These are phyloP conservation scores for Mucor plumbeus DNA, from an alignment of 371 early-diverging fungal species.

Conservation along the genomic window DNA sequence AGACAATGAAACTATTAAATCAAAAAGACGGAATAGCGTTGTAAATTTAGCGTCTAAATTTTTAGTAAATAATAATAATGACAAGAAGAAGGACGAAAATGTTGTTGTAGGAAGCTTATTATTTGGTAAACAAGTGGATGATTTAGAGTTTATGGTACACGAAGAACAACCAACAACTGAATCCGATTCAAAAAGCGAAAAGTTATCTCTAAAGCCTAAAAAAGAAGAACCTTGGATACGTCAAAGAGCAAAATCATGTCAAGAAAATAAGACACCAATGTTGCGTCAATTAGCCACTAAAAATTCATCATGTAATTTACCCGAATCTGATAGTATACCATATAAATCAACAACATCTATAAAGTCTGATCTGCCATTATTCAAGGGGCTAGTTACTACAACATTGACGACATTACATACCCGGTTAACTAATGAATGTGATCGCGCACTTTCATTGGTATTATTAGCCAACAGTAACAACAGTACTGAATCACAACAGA, in stretches of 20 bases:
- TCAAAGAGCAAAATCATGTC: conserved; percentile 43
- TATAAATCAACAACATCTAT: conserved; percentile 9
- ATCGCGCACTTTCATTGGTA: conserved; percentile 32
- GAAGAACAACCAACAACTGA: background rate
- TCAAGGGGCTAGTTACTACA: conserved; percentile 44
- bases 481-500: background rate
- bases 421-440: conserved; percentile 46
- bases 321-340: conserved; percentile 5
- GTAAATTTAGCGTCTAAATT: conserved; percentile 34
- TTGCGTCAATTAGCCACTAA: conserved; percentile 39
- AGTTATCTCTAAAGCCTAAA: conserved; percentile 8
- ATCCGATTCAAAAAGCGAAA: conserved; percentile 39
- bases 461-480: conserved; percentile 17
- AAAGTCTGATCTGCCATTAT: conserved; percentile 19
- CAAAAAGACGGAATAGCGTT: conserved; percentile 26
- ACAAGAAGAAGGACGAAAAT: conserved; percentile 2
- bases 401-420: conserved; percentile 52
- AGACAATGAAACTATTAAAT: background rate
- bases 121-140: conserved; percentile 39
- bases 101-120: conserved; percentile 32
- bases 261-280: conserved; percentile 39
- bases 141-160: conserved; percentile 9
- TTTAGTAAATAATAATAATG: background rate
- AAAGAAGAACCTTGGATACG: conserved; percentile 31
- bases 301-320: conserved; percentile 7